Evolutionary conservation across 1,139 yeast species (phyloP), one percentile per base, ranked within the genome.

Genomic region (Candida sanyaensis): DNA sequence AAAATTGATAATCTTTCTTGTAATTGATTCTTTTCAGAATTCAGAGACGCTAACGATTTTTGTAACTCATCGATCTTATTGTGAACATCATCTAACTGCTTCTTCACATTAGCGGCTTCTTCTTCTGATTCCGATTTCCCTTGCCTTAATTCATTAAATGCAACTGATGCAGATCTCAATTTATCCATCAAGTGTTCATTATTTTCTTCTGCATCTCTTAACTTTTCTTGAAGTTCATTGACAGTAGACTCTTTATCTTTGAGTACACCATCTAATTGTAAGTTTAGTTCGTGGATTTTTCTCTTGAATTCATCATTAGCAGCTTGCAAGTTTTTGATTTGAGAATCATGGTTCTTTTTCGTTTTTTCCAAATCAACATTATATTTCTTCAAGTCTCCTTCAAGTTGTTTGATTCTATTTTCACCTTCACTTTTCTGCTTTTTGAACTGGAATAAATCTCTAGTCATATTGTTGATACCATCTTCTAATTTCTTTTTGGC

Each of bases 381-480:
- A 38, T 65, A 50, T 12, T 47, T 52, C 13, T 62, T 65, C 2
- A 69, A 52, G 11, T 79, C 80, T 42, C 74, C 80, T 68, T 80
- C 63, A 62, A 62, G 49, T 50, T 61, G 52, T 64, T 75, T 54
- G 23, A 79, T 63, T 11, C 68, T 69, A 40, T 71, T 71, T 43
- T 82, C 86, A 1, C 77, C 58, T 0, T 78, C 78, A 2, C 77
- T 80, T 50, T 84, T 84, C 32, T 82, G 83, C 50, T 81, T 81
- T 0, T 83, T 78, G 38, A 90, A 68, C 38, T 79, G 80, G 62
- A 90, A 81, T 34, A 92, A 70, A 54, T 91, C 97, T 41, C 93
- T 75, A 50, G 86, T 87, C 96, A 92, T 89, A 57, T 90, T 90
- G 62, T 90, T 92, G 48, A 92, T 86, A 5, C 96, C 97, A 52